Base-by-base conservation (phyloP, 176 grass and related monocot genomes). In the Carex cristatella region DNA sequence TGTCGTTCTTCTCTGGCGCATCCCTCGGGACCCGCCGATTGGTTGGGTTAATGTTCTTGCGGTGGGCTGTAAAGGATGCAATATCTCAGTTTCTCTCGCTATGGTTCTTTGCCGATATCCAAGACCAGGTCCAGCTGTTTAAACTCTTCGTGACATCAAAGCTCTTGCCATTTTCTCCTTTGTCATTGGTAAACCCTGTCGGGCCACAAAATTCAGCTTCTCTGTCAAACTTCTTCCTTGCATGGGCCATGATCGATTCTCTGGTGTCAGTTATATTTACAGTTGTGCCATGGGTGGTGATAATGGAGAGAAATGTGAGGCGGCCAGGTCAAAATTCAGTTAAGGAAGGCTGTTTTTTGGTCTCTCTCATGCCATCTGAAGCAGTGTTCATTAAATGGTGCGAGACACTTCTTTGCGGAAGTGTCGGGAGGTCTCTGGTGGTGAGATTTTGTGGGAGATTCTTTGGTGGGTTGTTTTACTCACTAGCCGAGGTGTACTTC, bases 281-380 rank as follows among this genome's bases (percentile, higher is more conserved):
- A 5, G 88, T 98, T 71, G 91, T 94, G 61, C 95, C 95, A 19
- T 98, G 91, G 95, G 93, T 94, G 74, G 89, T 90, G 46, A 81
- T 94, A 62, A 98, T 98, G 93, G 91, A 94, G 85, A 89, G 88
- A 73, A 90, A 93, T 89, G 89, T 30, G 0, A 88, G 88, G 11
- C 86, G 83, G 4, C 91, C 86, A 82, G 93, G 89, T 71, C 85
- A 81, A n/a, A 91, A 95, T 90, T 65, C 88, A 31, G 89, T 95
- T 83, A 95, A 95, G 86, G 92, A 98, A 90, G 95, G 95, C 55
- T 94, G 91, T 67, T 92, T 89, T 79, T 87, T 94, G 86, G 80
- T 94, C 37, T 91, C 92, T 15, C 53, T 94, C 28, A 94, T 94
- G 95, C 82, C 91, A 78, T 81, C 86, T 0, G 90, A 93, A 85